Evolutionary conservation across 2,329 filamentous ascomycete species (phyloP), one percentile per base, ranked within the genome.

Genomic region (Fusarium torreyae): DNA sequence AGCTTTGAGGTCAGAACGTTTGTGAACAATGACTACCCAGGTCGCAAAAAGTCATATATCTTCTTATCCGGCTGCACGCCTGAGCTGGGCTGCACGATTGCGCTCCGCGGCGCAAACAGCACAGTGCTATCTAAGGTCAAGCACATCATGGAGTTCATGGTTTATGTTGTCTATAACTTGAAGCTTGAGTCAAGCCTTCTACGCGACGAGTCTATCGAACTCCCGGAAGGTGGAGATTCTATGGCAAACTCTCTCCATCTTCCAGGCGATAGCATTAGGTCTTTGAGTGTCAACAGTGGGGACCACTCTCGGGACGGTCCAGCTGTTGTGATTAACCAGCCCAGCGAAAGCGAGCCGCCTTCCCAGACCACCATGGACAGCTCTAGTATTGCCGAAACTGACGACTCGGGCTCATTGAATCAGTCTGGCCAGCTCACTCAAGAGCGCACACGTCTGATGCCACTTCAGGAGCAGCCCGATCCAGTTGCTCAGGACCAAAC

Each of bases 1-100:
- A 93, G 90, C 62, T 98, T 98, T 74, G 96, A 99, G 77, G 92
- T 99, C 68, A 97, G 97, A 77, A 99, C 97, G 0, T 99, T 94
- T 77, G 90, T 98, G 54, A 92, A 97, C 78, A 90, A 90, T 69
- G 87, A 89, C 68, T 88, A 91, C 45, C 86, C 87, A 2, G 91
- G 92, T 17, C 86, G 88, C 59, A 97, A 94, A 78, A 98, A 97
- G 81, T 98, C 94, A 0, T 99, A 97, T 78, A 94, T 98, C 67
- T 99, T 96, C 76, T 84, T 99, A 4, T 97, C 94, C 2, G 95
- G 95, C 4, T 98, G 94, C 73, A 89, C 92, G 10, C 93, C 93
- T 67, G 92, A 97, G 63, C 87, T 99, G 3, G 97, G 96, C 0
- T 98, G 96, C 77, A 99, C 96, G 1, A 97, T 99, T 72, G 93